Evolutionary conservation across 257 asterid species (phyloP), one percentile per base, ranked within the genome.

Genomic region (Cynanchum wilfordii): DNA sequence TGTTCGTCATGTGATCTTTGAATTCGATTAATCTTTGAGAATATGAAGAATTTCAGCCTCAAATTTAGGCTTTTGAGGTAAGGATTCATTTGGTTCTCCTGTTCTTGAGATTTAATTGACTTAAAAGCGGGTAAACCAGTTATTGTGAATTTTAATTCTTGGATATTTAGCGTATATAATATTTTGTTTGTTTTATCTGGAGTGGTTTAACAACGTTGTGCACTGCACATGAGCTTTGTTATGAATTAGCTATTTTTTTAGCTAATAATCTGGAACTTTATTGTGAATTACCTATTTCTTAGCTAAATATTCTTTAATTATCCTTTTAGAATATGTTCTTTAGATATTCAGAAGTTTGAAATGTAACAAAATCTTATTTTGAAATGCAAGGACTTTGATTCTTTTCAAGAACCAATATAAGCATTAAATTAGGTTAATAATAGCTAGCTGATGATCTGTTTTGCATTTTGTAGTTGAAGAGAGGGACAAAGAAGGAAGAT

Each of bases 61-160:
- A 57, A 36, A 3, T 67, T n/a, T 79, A 67, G 52, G 69, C 54
- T 56, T 10, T 64, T 75, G 74, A 75, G 80, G 84, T 81, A 69
- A 76, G 70, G 60, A 40, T 15, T 77, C 22, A 72, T 22, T 29
- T 45, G 78, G 78, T 33, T 55, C 49, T 72, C 73, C 59, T 40
- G 58, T 73, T 25, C 60, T 64, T 38, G 51, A 72, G 38, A 74
- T 63, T 77, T 56, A 42, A 22, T 72, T 22, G 58, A 9, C 49
- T 56, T 19, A 4, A 57, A 50, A 38, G 13, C 9, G 12, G 70
- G 38, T 42, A 16, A 56, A 11, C 19, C 25, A 9, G 5, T 74
- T 56, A 9, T 33, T 68, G 27, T 57, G 72, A n/a, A 45, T 62
- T 74, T 54, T 54, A 19, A 19, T 49, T 80, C 62, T 36, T 30